Conservation (phyloP, 2,329 filamentous ascomycete genomes). For the Penicillium sp. region DNA sequence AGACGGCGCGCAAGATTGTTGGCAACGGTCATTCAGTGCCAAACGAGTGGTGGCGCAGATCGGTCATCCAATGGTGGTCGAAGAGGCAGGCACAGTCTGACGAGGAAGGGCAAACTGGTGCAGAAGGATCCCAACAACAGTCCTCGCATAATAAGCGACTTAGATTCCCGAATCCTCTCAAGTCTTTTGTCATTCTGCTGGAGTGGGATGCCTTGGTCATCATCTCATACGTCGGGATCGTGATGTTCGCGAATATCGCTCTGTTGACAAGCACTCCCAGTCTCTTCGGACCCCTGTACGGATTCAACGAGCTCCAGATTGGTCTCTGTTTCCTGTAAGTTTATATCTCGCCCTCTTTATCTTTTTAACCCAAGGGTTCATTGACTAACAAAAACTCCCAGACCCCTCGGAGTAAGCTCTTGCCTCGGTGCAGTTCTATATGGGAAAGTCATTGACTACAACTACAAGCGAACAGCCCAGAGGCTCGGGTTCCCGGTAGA, state of each 20-base stretch:
- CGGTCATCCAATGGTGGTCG: constrained; percentile 14
- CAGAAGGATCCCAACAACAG: not conserved
- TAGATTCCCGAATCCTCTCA: constrained; percentile 40
- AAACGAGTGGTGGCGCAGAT: constrained; percentile 19
- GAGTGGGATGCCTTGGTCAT: constrained; percentile 33
- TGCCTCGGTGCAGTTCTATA: constrained; percentile 17
- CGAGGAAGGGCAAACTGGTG: not conserved
- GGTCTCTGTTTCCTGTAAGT: constrained; percentile 23
- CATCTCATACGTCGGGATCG: constrained; percentile 30
- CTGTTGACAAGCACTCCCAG: constrained; percentile 35
- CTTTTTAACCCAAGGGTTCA: not conserved
- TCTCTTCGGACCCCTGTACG: constrained; percentile 32
- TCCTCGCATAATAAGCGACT: constrained; percentile 26
- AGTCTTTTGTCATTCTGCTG: constrained; percentile 32
- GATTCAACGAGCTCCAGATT: constrained; percentile 24
- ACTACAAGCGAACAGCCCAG: constrained; percentile 16
- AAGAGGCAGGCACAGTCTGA: not conserved
- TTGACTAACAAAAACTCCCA: constrained; percentile 1
- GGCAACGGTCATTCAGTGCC: constrained; percentile 24
- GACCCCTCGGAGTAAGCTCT: constrained; percentile 18
- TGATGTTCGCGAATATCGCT: constrained; percentile 32
- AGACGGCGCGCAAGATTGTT: constrained; percentile 30
- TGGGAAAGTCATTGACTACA: constrained; percentile 19
- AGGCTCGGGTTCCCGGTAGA: constrained; percentile 12
- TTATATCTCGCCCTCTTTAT: not conserved